Evolutionary conservation across 176 grass and related monocot genomes (phyloP).

Genomic region (Eragrostis curvula): DNA sequence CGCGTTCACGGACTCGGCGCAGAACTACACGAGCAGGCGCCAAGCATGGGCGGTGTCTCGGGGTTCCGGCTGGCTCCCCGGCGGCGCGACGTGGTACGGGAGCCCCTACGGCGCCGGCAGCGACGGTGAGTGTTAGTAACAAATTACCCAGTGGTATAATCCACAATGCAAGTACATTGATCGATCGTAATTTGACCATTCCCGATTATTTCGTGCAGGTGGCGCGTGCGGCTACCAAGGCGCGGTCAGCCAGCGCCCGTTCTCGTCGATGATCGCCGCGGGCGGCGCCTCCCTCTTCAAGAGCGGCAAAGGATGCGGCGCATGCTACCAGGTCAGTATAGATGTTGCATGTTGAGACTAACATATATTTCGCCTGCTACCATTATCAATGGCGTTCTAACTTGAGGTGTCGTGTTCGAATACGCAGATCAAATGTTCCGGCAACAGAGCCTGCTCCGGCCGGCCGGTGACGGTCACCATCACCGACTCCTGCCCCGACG

Average conservation of each 20-base stretch:
- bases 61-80: constrained; percentile 51
- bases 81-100: constrained; percentile 90
- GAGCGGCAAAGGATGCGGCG: constrained; percentile 73
- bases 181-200: background rate
- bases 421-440: constrained; percentile 62
- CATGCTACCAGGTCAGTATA: constrained; percentile 69
- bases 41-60: background rate
- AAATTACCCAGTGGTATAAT: no score
- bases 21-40: constrained; percentile 31
- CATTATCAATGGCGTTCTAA: background rate
- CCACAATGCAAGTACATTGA: background rate
- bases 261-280: constrained; percentile 66
- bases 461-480: constrained; percentile 72
- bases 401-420: background rate
- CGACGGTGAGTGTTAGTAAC: constrained; percentile 50
- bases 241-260: constrained; percentile 56
- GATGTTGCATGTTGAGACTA: background rate
- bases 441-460: constrained; percentile 64
- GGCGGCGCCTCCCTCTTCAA: constrained; percentile 72
- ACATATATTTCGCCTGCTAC: background rate
- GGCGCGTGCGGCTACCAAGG: constrained; percentile 74
- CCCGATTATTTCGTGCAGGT: constrained; percentile 36
- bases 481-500: constrained; percentile 65
- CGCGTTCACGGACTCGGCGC: background rate
- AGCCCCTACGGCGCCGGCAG: constrained; percentile 67